Evolutionary conservation across 108 stramenopile genomes (phyloP), one percentile per base, ranked within the genome.

Genomic region (Schizochytrium sp.): DNA sequence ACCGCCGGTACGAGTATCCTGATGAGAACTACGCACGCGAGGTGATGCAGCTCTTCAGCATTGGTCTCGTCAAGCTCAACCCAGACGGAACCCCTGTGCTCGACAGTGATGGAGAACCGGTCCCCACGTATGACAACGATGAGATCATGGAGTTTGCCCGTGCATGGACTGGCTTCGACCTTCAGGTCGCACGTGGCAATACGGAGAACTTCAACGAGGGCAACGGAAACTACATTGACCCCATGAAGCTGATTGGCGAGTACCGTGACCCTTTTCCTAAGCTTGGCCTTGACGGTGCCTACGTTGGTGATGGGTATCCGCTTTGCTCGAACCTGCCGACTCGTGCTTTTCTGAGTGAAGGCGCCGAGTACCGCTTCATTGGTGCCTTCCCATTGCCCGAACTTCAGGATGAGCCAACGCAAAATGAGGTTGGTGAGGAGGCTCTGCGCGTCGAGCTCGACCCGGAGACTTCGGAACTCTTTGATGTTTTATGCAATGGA

Each of bases 1-100:
- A 57, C n/a, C 5, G 58, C 87, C 83, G 93, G 10, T 72, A 29
- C 16, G 47, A 89, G 63, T 92, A 72, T 71, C 92, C 89, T 23
- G 89, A 95, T 91, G 94, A 95, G 83, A 95, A 94, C 72, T 95
- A 91, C 87, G 93, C 93, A 0, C 60, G 95, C 25, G 95, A 96
- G 88, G 91, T 95, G 29, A 93, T 95, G 92, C 94, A 95, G 87
- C 88, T 96, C 14, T 95, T 96, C 58, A 93, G 92, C 21, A 94
- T 95, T 87, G 96, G 96, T 10, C 89, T 95, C 5, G 14, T 90
- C 48, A 57, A 57, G 53, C 89, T 96, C 5, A 92, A 95, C 60
- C 89, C 87, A 29, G 95, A 95, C 91, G 96, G 96, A 14, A 95
- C 94, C 51, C 83, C 43, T 5, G 72, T 87, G 41, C 93, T 92